Evolutionary conservation across 2,329 filamentous ascomycete species (phyloP), one percentile per base, ranked within the genome.

Genomic region (Ilyonectria robusta): DNA sequence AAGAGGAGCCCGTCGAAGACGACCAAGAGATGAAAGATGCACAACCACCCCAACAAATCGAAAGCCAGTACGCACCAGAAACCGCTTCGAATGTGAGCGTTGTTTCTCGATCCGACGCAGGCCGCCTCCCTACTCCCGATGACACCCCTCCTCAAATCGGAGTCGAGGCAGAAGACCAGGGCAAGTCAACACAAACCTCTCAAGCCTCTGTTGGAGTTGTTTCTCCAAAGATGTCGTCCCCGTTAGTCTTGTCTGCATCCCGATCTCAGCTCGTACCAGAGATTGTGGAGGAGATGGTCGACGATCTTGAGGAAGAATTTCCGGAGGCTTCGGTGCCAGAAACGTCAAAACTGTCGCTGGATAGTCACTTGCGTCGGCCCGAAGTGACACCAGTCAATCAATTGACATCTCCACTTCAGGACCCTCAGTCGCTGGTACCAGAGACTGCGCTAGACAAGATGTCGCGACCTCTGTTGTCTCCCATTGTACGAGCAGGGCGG

Each of bases 401-500:
- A 55, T 70, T 81, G 50, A 82, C 81, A 10, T 83, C 81, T 1
- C 81, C 81, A 2, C 66, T 77, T 8, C 78, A 81, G 60, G 77
- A 80, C 13, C 76, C 77, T 10, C 76, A 77, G 47, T 79, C 80
- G 4, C 31, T 78, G 8, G 70, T 66, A 19, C 76, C 76, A 6
- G 80, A 82, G 50, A 53, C 66, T 4, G 51, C 69, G 21, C 67
- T 71, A 6, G 78, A 80, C 13, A 78, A 77, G 44, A 77, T 75
- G 2, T 66, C 72, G 15, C 83, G 86, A 9, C 84, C 85, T 29
- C 81, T 80, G 6, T 79, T 90, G 0, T 89, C 87, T 6, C 87
- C 88, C 2, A 89, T 89, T 40, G 85, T 90, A n/a, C 83, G 87
- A 51, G 88, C 84, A 29, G 88, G 87, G 3, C 82, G 86, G 54